Conservation (phyloP, 306 rosid species). For the Parietaria judaica region DNA sequence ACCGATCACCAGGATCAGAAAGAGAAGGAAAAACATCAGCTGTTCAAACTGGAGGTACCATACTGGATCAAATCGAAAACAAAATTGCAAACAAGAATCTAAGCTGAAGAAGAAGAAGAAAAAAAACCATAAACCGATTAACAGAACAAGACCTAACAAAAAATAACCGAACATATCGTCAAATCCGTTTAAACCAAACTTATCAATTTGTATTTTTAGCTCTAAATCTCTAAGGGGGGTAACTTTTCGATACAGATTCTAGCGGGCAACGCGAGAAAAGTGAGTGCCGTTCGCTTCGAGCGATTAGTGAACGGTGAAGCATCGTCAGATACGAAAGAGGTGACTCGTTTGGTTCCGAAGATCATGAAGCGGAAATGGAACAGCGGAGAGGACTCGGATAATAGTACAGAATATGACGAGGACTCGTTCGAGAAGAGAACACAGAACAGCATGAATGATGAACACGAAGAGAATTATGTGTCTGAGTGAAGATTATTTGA, state of each 20-base stretch:
- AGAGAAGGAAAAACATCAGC: slow-evolving; percentile 61
- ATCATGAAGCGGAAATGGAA: slow-evolving; percentile 72
- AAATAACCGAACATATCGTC: no score
- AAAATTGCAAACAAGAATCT: no score
- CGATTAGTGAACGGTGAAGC: slow-evolving; percentile 38
- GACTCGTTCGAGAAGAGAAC: slow-evolving; percentile 41
- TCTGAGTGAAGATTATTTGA: slow-evolving; percentile 18
- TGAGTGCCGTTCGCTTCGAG: slow-evolving; percentile 90
- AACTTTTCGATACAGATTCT: slow-evolving; percentile 54
- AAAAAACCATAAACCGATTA: no score
- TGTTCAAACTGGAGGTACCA: slow-evolving; percentile 80
- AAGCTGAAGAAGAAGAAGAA: no score
- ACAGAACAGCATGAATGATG: slow-evolving; percentile 39
- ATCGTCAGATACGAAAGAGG: slow-evolving; percentile 40
- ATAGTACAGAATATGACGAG: slow-evolving; percentile 44
- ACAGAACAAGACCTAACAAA: no score
- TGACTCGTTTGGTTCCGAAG: slow-evolving; percentile 76
- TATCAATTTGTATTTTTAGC: neutral
- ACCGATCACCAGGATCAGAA: slow-evolving; percentile 62
- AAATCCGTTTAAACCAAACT: no score
- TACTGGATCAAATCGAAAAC: no score
- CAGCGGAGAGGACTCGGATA: slow-evolving; percentile 39
- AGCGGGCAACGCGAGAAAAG: slow-evolving; percentile 97
- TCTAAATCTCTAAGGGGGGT: neutral
- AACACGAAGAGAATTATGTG: slow-evolving; percentile 36